Percentiles rank a stretch among this genome's conserved stretches.
Conservation (phyloP, 257 asterid genomes). For the Solanum chilense region DNA sequence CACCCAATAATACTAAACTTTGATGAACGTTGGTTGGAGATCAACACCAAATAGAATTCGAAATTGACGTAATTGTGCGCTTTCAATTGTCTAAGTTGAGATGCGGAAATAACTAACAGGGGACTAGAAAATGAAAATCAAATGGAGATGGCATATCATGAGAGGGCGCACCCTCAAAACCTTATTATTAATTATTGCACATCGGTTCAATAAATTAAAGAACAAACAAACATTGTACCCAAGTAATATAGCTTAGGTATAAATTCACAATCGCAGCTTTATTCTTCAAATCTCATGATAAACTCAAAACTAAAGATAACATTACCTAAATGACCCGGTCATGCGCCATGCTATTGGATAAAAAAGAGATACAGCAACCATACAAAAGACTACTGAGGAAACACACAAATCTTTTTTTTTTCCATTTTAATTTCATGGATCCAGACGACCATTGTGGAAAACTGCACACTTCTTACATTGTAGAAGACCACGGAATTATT, state of each 20-base stretch:
- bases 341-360: neutral
- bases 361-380: conserved; percentile 27
- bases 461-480: conserved; percentile 1
- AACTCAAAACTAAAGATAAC: neutral
- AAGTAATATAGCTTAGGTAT: neutral
- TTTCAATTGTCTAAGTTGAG: neutral
- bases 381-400: conserved; percentile 12
- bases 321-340: neutral
- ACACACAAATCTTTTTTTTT: conserved; percentile 5
- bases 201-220: neutral
- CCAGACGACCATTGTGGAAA: neutral
- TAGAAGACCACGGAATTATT: neutral
- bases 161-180: neutral
- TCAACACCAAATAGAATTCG: neutral
- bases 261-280: neutral
- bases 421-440: conserved; percentile 7
- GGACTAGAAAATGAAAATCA: neutral
- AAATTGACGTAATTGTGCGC: neutral
- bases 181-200: neutral
- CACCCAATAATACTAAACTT: neutral
- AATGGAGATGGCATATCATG: neutral
- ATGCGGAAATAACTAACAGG: neutral
- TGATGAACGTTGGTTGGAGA: neutral
- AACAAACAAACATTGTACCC: conserved; percentile 1
- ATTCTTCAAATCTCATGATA: neutral